Evolutionary conservation across 352 stramenopile species (phyloP).

Genomic region (Pythium rishiriense): DNA sequence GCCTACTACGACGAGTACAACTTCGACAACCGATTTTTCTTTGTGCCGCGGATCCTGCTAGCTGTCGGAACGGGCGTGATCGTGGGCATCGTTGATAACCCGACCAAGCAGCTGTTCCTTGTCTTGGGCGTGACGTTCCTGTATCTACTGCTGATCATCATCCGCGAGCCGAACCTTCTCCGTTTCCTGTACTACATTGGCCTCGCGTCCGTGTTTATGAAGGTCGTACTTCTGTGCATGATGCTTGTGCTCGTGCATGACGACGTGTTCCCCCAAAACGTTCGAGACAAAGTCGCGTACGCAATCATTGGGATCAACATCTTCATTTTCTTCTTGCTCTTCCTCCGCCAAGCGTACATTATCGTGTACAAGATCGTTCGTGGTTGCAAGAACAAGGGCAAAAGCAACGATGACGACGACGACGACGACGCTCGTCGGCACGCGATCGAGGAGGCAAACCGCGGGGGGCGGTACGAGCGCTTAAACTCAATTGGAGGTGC

Average conservation of each 20-base stretch:
- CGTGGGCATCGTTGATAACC: slow-evolving; percentile 67
- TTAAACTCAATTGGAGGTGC: slow-evolving; percentile 19
- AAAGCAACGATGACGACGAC: slow-evolving; percentile 13
- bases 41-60: slow-evolving; percentile 74
- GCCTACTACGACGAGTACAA: slow-evolving; percentile 90
- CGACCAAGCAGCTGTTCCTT: slow-evolving; percentile 72
- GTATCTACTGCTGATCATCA: slow-evolving; percentile 71
- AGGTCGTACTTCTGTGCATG: slow-evolving; percentile 76
- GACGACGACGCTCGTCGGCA: slow-evolving; percentile 21
- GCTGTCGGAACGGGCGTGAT: slow-evolving; percentile 68
- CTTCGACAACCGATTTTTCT: slow-evolving; percentile 89
- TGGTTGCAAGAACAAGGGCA: slow-evolving; percentile 35
- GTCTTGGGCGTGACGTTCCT: slow-evolving; percentile 67
- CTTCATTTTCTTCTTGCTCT: slow-evolving; percentile 81
- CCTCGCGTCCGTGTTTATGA: slow-evolving; percentile 75
- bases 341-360: slow-evolving; percentile 76
- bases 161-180: slow-evolving; percentile 74
- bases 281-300: slow-evolving; percentile 84
- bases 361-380: slow-evolving; percentile 70
- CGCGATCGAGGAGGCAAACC: slow-evolving; percentile 20
- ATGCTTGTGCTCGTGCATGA: slow-evolving; percentile 81
- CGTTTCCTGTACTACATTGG: slow-evolving; percentile 86
- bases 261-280: slow-evolving; percentile 74
- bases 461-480: slow-evolving; percentile 22
- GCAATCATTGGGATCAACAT: slow-evolving; percentile 85